A percentile compares a stretch with the other conserved stretches of the same genome.
Evolutionary conservation across 768 basidiomycete species (phyloP).

Genomic region (Leccinum imitatum): DNA sequence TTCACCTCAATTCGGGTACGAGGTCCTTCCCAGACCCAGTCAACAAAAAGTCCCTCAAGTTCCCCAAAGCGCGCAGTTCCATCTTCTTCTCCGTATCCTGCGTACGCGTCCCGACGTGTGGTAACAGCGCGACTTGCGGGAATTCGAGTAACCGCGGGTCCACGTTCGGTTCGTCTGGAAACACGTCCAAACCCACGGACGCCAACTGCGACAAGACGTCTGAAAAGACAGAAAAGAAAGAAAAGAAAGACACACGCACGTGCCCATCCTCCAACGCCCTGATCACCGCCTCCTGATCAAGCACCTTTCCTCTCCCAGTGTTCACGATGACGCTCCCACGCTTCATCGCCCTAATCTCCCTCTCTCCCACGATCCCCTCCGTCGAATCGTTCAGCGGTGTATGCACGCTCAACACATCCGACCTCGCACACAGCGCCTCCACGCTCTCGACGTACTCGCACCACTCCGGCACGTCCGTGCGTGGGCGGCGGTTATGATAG

Average conservation of each 20-base stretch:
- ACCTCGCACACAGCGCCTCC: constrained; percentile 58
- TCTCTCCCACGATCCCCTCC: constrained; percentile 67
- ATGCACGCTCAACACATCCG: constrained; percentile 87
- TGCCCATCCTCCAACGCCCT: constrained; percentile 84
- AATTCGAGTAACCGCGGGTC: constrained; percentile 77
- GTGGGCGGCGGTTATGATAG: constrained; percentile 69
- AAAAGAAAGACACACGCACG: constrained; percentile 51
- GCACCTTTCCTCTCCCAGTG: constrained; percentile 84
- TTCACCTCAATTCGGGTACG: neutral
- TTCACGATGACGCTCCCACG: constrained; percentile 79
- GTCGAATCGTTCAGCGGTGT: constrained; percentile 78
- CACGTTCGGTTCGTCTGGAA: constrained; percentile 78
- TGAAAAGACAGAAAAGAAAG: neutral
- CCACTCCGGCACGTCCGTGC: constrained; percentile 61
- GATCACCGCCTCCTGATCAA: constrained; percentile 86
- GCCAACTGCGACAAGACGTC: neutral
- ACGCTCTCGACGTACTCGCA: constrained; percentile 74
- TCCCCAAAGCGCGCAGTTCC: constrained; percentile 79
- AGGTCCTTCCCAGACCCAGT: neutral
- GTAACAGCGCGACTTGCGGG: constrained; percentile 81
- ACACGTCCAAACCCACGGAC: constrained; percentile 81
- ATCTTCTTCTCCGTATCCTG: constrained; percentile 77
- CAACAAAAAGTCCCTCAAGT: constrained; percentile 58
- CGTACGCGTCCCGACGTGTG: constrained; percentile 89
- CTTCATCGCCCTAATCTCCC: constrained; percentile 74